Evolutionary conservation across 106 monocot genomes (phyloP).

Genomic region (Platanthera guangdongensis): DNA sequence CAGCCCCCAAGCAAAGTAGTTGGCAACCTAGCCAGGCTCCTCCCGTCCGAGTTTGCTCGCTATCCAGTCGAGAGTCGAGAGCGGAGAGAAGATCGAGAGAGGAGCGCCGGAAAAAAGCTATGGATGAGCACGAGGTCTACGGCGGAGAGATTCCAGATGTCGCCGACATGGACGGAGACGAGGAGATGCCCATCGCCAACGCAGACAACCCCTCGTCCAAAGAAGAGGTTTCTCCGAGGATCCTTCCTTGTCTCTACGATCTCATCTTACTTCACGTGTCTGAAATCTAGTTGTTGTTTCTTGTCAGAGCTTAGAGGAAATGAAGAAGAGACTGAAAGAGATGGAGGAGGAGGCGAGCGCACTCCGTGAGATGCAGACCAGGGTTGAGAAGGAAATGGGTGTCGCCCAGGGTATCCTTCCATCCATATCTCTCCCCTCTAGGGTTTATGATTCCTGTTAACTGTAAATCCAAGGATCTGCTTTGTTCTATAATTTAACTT

Average conservation of each 20-base stretch:
- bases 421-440: neutral
- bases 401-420: constrained; percentile 48
- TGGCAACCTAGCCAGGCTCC: no score
- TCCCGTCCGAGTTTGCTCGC: no score
- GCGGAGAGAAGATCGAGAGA: no score
- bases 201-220: constrained; percentile 32
- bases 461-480: neutral
- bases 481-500: neutral
- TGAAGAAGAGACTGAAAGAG: constrained; percentile 79
- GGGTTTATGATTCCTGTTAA: neutral
- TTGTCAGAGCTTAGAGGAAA: constrained; percentile 63
- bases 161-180: constrained; percentile 59
- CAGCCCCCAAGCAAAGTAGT: no score
- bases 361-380: constrained; percentile 88
- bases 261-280: neutral
- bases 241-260: neutral
- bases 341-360: constrained; percentile 86
- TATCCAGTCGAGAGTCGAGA: no score
- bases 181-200: constrained; percentile 24
- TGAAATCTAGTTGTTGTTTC: neutral
- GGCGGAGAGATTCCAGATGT: constrained; percentile 76
- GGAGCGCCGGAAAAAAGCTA: constrained; percentile 18
- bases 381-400: constrained; percentile 85
- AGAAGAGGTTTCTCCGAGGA: constrained; percentile 17
- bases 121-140: constrained; percentile 66